Conservation (phyloP, 2,329 filamentous ascomycete genomes). For the Talaromyces sp. region DNA sequence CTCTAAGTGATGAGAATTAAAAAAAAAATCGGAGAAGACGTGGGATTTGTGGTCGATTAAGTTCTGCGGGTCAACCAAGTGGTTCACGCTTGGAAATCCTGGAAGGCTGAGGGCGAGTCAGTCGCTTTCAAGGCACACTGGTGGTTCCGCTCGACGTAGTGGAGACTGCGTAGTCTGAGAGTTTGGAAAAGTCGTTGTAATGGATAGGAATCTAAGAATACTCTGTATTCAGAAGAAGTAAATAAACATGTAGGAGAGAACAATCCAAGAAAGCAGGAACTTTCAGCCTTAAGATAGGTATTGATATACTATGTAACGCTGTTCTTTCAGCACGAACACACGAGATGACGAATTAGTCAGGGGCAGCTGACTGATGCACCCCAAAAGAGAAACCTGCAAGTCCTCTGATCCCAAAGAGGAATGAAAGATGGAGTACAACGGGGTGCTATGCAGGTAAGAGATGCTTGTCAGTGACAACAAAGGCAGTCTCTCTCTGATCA, state of each 20-base stretch:
- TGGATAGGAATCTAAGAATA: not conserved
- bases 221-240: not conserved
- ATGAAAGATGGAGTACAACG: not conserved
- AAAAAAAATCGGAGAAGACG: not conserved
- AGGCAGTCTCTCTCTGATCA: not conserved
- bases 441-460: not conserved
- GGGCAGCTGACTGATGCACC: not conserved
- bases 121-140: constrained; percentile 6
- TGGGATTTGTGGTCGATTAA: constrained; percentile 2
- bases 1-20: too few species aligned
- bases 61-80: constrained; percentile 1
- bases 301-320: not conserved
- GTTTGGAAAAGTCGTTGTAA: not conserved
- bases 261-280: not conserved
- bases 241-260: not conserved
- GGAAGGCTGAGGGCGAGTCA: not conserved
- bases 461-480: not conserved
- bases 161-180: not conserved
- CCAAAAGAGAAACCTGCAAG: not conserved
- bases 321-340: not conserved
- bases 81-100: not conserved
- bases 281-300: constrained; percentile 1
- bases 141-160: not conserved
- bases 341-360: constrained; percentile 3
- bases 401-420: not conserved